Evolutionary conservation across 2,329 filamentous ascomycete species (phyloP).

Genomic region (Penicillium brevicompactum): DNA sequence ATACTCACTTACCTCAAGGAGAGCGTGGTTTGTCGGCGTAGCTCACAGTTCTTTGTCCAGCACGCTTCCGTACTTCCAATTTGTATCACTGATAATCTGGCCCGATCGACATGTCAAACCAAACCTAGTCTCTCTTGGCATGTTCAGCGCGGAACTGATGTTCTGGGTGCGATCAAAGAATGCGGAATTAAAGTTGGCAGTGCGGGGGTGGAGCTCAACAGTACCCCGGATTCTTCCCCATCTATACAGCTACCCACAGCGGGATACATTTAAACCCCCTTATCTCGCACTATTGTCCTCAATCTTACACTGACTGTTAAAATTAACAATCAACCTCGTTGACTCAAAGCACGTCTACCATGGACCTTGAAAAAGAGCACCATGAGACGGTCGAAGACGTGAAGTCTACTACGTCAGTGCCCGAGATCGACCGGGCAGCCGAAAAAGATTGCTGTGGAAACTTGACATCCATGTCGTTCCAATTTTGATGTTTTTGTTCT

Average conservation of each 20-base stretch:
- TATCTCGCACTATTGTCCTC: too few relatives aligned
- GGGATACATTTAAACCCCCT: neutral
- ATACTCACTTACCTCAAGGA: too few relatives aligned
- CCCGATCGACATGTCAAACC: too few relatives aligned
- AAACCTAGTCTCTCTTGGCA: neutral
- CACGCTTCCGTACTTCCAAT: too few relatives aligned
- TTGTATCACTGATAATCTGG: too few relatives aligned
- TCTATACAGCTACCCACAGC: neutral
- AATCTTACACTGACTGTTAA: neutral
- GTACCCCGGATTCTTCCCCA: constrained; percentile 8
- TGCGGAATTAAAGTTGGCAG: constrained; percentile 1
- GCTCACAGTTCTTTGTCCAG: too few relatives aligned
- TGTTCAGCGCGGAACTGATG: neutral
- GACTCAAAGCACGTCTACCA: neutral
- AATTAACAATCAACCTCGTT: neutral
- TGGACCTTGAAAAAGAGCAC: constrained; percentile 15
- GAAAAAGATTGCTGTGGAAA: constrained; percentile 52
- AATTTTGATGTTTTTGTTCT: constrained; percentile 49
- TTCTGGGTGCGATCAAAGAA: neutral
- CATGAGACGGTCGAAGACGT: constrained; percentile 22
- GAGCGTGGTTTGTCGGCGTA: too few relatives aligned
- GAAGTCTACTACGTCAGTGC: constrained; percentile 6
- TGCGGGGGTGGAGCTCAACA: constrained; percentile 3
- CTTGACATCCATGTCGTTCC: constrained; percentile 53
- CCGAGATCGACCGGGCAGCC: constrained; percentile 30